Conservation (phyloP, 108 stramenopile genomes). For the Nitzschia sp. region DNA sequence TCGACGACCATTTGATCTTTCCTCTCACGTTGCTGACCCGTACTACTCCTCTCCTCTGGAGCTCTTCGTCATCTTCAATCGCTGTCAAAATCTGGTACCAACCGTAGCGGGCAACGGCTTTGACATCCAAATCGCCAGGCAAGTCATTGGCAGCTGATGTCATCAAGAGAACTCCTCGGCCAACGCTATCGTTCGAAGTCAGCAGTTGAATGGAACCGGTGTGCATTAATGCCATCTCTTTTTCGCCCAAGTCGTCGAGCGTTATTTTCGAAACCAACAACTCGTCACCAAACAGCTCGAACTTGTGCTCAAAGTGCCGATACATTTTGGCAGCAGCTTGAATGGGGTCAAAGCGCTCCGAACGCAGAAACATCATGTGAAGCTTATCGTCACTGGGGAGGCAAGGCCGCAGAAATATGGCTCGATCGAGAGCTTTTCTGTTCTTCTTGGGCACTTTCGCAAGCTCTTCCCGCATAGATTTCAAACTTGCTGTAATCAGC, state of each 20-base stretch:
- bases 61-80: constrained; percentile 3
- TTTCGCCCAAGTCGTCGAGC: constrained; percentile 12
- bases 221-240: constrained; percentile 7
- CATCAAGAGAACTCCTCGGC: constrained; percentile 2
- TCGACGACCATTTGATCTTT: neutral
- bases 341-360: constrained; percentile 9
- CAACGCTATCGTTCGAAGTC: constrained; percentile 8
- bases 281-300: constrained; percentile 22
- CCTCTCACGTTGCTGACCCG: neutral
- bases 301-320: constrained; percentile 14
- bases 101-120: neutral
- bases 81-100: constrained; percentile 1
- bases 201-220: constrained; percentile 22
- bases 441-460: neutral
- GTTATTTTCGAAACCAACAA: constrained; percentile 13
- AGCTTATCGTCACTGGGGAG: constrained; percentile 4
- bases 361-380: constrained; percentile 21
- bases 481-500: neutral
- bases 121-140: neutral
- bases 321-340: constrained; percentile 15
- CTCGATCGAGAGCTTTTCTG: constrained; percentile 10
- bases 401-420: neutral
- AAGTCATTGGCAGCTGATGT: neutral
- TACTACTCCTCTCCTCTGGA: constrained; percentile 6
- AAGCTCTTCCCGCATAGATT: constrained; percentile 1